These are phyloP conservation scores for Dioscorea cayenensis DNA, from an alignment of 116 monocot genomes.

Conservation along the genomic window DNA sequence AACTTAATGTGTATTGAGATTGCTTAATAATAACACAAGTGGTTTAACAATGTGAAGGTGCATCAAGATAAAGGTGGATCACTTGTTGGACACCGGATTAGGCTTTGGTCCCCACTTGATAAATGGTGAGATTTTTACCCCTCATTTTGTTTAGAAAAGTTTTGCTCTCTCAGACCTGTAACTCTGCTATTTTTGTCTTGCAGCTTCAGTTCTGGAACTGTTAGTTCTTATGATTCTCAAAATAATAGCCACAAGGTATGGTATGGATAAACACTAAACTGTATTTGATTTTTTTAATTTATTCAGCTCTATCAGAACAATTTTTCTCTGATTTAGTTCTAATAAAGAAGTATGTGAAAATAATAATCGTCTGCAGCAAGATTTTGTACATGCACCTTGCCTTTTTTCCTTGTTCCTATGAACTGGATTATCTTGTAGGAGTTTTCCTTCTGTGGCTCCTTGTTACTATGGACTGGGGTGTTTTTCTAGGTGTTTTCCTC, in stretches of 20 bases:
- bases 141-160: not conserved
- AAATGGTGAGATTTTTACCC: conserved; percentile 23
- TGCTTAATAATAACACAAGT: not conserved
- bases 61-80: conserved; percentile 16
- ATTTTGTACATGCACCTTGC: not conserved
- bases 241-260: conserved; percentile 45
- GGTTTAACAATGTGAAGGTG: conserved; percentile 19
- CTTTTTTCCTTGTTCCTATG: no score
- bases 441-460: no score
- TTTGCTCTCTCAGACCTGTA: not conserved
- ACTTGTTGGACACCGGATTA: conserved; percentile 31
- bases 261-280: not conserved
- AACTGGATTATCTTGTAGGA: no score
- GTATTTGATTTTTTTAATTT: not conserved
- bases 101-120: conserved; percentile 42
- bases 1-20: not conserved
- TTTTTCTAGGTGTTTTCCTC: no score
- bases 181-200: conserved; percentile 7
- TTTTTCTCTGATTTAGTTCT: not conserved
- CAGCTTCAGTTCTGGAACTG: conserved; percentile 51
- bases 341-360: not conserved
- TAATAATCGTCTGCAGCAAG: not conserved
- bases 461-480: no score
- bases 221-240: conserved; percentile 43
- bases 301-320: not conserved